Conservation (phyloP, 2,329 filamentous ascomycete species). For the Xylariaceae sp. region DNA sequence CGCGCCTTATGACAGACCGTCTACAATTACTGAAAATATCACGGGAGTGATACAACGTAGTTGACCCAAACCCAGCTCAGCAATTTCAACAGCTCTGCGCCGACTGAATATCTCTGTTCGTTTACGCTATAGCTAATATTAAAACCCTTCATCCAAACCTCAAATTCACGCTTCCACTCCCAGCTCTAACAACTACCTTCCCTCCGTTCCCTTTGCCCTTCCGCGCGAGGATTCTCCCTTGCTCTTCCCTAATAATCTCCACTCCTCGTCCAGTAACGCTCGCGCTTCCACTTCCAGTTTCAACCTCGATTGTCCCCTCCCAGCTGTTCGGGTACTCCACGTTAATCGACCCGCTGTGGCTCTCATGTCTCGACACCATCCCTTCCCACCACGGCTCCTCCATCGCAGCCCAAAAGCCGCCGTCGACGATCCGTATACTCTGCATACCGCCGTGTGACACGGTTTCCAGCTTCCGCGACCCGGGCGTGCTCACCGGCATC, state of each 20-base stretch:
- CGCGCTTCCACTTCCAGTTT: background rate
- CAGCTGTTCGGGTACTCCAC: constrained; percentile 10
- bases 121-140: no score
- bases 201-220: no score
- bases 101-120: no score
- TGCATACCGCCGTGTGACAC: background rate
- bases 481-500: background rate
- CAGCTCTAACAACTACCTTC: no score
- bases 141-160: no score
- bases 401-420: background rate
- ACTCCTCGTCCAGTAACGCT: constrained; percentile 11
- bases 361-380: constrained; percentile 10
- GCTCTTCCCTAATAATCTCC: constrained; percentile 3
- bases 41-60: no score
- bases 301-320: constrained; percentile 11
- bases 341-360: constrained; percentile 4
- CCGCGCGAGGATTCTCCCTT: no score
- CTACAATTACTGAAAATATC: no score
- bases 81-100: no score
- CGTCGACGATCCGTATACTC: background rate
- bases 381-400: constrained; percentile 10
- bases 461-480: background rate
- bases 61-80: no score
- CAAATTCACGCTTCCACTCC: no score
- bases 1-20: no score